Evolutionary conservation across 108 stramenopile genomes (phyloP), one percentile per base, ranked within the genome.

Genomic region (Cyclotella cryptica): DNA sequence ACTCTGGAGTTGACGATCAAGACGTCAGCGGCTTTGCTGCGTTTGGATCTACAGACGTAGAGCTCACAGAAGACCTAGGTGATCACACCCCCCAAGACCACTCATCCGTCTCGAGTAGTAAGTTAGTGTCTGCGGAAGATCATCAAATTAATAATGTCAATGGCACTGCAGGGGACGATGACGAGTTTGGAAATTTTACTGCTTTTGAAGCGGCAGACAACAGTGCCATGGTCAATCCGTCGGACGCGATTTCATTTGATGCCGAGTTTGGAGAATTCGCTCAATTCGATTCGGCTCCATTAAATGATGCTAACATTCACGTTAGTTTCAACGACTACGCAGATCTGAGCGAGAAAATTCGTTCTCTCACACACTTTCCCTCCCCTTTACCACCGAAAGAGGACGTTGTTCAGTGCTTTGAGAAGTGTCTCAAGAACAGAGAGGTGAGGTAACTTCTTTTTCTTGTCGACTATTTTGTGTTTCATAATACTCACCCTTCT

Each of bases 211-310:
- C 67, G 9, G 29, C 75, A 0, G 66, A 67, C 40, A 21, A 5
- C 26, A 27, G 3, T 58, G 22, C 22, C 26, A 24, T 14, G 22
- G 26, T 5, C 3, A 9, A 58, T 58, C 5, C 12, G 12, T 58
- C 55, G 3, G 49, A 51, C 6, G 49, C 49, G 17, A 19, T 51
- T 3, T 17, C 17, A 51, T 51, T 51, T 6, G 69, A 70, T 65
- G 69, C 78, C 14, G 77, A 81, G 63, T 74, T 84, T 15, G 83
- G 58, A 24, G 76, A 87, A 35, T 72, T 62, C 22, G 84, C 84
- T 76, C 83, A 84, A 66, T 66, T 66, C 14, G 68, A 74, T 35
- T 72, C 84, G 62, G 83, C 83, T 15, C 45, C 18, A 24, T 7
- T 10, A 22, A 4, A 51, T 69, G 67, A 52, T 35, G 35, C 35